Percentiles rank a stretch among this genome's conserved stretches.
Conservation (phyloP, 2,329 filamentous ascomycete species). For the Rhytidhysteron rufulum region DNA sequence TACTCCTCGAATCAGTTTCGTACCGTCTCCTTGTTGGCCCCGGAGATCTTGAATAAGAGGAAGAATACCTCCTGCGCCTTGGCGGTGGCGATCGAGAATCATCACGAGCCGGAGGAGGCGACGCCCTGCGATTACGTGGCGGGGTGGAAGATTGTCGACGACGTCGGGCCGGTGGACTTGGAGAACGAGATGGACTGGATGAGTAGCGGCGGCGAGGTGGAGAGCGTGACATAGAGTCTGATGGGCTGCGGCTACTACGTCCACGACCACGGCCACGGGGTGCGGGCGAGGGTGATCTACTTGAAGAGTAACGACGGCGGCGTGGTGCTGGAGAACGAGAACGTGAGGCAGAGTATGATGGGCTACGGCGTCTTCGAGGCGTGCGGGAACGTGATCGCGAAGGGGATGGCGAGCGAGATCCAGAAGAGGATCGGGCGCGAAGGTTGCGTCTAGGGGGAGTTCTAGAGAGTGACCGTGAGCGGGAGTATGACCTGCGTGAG, state of each 20-base stretch:
- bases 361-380: constrained; percentile 2
- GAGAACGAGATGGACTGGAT: background rate
- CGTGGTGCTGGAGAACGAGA: constrained; percentile 6
- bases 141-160: constrained; percentile 2
- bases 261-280: constrained; percentile 1
- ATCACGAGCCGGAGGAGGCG: constrained; percentile 5
- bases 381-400: constrained; percentile 12
- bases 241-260: constrained; percentile 43
- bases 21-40: constrained; percentile 9
- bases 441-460: constrained; percentile 5
- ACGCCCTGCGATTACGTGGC: constrained; percentile 3
- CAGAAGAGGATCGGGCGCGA: constrained; percentile 13
- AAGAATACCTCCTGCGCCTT: constrained; percentile 6
- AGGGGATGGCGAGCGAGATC: constrained; percentile 14
- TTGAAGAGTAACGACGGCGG: constrained; percentile 6
- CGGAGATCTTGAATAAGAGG: constrained; percentile 9
- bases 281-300: constrained; percentile 5
- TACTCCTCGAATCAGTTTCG: background rate
- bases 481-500: constrained; percentile 17
- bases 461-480: constrained; percentile 10
- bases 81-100: constrained; percentile 3
- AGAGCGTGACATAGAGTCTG: constrained; percentile 51
- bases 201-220: constrained; percentile 17
- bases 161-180: background rate
- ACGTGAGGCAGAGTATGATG: constrained; percentile 3